Evolutionary conservation across 768 basidiomycete genomes (phyloP).

Genomic region (Mycena chlorophos): DNA sequence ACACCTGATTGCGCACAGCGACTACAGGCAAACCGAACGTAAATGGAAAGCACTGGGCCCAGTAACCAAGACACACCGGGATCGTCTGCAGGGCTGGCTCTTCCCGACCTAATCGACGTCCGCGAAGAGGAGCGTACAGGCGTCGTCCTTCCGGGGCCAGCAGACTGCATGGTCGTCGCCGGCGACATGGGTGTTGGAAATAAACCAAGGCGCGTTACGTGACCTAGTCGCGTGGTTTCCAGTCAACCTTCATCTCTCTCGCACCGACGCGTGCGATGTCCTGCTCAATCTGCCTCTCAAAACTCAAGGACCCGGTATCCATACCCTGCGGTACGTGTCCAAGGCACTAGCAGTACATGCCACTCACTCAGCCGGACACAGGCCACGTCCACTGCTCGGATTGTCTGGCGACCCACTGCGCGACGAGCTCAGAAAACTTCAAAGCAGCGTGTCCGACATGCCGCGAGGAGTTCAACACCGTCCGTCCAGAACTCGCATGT

Average conservation of each 20-base stretch:
- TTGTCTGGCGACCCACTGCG: constrained; percentile 49
- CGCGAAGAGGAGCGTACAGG: constrained; percentile 47
- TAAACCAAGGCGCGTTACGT: no score
- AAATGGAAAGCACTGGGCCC: background rate
- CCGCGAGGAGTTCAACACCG: constrained; percentile 51
- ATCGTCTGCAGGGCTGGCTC: constrained; percentile 58
- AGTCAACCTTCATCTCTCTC: no score
- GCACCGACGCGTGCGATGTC: no score
- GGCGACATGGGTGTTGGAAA: constrained; percentile 11
- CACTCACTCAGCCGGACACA: constrained; percentile 24
- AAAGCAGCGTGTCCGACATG: constrained; percentile 61
- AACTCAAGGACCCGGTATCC: constrained; percentile 53
- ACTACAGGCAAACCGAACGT: constrained; percentile 45
- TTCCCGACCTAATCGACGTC: constrained; percentile 50
- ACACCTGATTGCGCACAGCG: constrained; percentile 64
- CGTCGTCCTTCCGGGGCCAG: constrained; percentile 2
- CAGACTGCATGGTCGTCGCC: background rate
- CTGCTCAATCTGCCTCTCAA: constrained; percentile 60
- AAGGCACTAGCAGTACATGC: background rate
- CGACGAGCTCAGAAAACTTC: constrained; percentile 32
- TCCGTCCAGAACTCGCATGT: constrained; percentile 38
- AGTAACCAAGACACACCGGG: constrained; percentile 50
- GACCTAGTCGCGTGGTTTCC: no score
- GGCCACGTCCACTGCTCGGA: constrained; percentile 65
- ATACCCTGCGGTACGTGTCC: constrained; percentile 59